Percentiles rank a stretch among this genome's conserved stretches.
These are phyloP conservation scores for Pyracantha coccinea DNA, from an alignment of 331 rosid genomes.

Conservation along the genomic window DNA sequence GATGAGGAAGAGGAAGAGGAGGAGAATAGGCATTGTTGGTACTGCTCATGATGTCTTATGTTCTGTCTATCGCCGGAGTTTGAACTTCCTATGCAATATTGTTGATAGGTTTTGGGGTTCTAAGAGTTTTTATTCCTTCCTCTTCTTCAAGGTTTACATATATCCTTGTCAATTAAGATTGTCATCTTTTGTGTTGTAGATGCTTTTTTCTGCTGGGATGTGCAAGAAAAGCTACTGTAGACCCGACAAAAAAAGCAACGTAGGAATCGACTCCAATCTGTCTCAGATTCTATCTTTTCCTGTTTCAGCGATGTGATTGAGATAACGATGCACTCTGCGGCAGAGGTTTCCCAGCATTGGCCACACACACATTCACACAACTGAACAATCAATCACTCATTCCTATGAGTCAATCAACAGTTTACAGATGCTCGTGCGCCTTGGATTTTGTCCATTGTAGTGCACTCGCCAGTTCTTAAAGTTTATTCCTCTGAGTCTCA, in stretches of 20 bases:
- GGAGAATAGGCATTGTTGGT: conserved; percentile 15
- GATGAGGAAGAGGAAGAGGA: conserved; percentile 1
- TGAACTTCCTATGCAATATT: neutral
- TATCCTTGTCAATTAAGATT: neutral
- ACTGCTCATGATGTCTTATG: conserved; percentile 24
- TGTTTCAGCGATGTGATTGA: neutral
- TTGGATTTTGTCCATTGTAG: neutral
- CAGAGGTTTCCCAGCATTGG: neutral
- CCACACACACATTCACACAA: neutral
- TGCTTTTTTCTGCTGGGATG: conserved; percentile 1
- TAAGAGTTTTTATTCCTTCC: conserved; percentile 13
- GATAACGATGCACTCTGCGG: neutral
- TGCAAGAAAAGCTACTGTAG: neutral
- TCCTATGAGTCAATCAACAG: neutral
- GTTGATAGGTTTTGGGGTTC: neutral
- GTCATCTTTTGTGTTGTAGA: neutral
- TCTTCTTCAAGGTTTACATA: conserved; percentile 1
- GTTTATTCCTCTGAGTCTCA: neutral
- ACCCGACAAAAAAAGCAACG: neutral
- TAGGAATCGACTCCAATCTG: neutral
- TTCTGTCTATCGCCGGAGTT: neutral
- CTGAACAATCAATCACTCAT: neutral
- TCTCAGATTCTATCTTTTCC: neutral
- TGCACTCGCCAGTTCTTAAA: neutral
- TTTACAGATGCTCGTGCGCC: neutral